phyloP scores from a whole-genome alignment of 192 early-diverging fungal genomes.

The Entrophospora sp. region DNA sequence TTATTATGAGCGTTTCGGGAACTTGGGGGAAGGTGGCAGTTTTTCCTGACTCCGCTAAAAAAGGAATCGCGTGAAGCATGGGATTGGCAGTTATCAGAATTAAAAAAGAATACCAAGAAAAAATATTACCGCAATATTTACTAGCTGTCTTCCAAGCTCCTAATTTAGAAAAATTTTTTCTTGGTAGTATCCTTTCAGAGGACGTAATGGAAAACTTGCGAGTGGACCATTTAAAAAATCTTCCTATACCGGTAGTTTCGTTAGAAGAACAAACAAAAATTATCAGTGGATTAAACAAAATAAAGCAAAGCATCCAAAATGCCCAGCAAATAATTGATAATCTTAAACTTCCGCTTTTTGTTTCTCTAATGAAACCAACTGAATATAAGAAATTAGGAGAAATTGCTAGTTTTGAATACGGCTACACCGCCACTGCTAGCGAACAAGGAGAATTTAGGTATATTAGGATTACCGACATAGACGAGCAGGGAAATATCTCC shows the following conservation, averaged over 20 bases:
- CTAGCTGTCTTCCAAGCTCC: background rate
- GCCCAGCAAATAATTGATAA: background rate
- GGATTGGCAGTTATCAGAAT: background rate
- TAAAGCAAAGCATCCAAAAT: background rate
- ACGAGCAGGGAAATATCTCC: too few relatives aligned
- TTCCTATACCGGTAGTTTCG: background rate
- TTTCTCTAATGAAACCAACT: too few relatives aligned
- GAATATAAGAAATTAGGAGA: too few relatives aligned
- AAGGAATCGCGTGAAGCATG: background rate
- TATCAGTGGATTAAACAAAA: background rate
- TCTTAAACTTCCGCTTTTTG: too few relatives aligned
- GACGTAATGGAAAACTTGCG: background rate
- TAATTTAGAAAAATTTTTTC: background rate
- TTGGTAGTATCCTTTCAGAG: background rate
- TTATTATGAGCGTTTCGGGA: background rate
- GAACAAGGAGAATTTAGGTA: too few relatives aligned
- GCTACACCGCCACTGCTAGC: too few relatives aligned
- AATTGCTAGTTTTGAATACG: too few relatives aligned
- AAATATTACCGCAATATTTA: background rate
- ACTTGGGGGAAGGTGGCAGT: background rate
- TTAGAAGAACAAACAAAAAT: background rate
- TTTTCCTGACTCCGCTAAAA: background rate
- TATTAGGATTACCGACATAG: too few relatives aligned
- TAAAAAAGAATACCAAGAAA: background rate
- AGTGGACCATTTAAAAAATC: background rate